Base-by-base conservation (phyloP, 768 basidiomycete species). In the Cystobasidiopsis lactophilus region DNA sequence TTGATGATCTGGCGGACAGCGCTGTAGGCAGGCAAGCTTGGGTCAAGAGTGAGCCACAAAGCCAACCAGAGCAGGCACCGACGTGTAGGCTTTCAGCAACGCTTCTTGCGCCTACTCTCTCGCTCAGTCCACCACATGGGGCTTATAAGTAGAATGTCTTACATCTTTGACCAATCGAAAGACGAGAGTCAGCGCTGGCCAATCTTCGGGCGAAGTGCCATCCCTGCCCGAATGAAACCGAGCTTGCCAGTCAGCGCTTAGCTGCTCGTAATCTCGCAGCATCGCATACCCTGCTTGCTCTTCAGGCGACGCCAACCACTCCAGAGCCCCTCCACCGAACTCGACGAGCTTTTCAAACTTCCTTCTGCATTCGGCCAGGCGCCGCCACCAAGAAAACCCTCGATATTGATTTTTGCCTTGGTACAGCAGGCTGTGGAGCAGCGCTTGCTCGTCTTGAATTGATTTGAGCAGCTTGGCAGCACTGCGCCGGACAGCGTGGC, bases 361-460 rank as follows among this genome's bases (percentile, higher is more conserved):
- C 29, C 26, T 47, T 30, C 30, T 47, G 45, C 23, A 11, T 26
- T 47, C 45, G 5, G 11, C 24, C 10, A 47, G 24, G 14, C 30
- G 23, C n/a, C 24, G 4, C 45, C 45, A 47, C 23, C 23, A 47
- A 10, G 45, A 26, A 31, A 47, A 47, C 23, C 23, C 45, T 29
- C 45, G 14, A 29, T 47, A 47, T 47, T 47, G 45, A 26, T 47
- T 47, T n/a, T 47, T 47, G 45, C 45, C 29, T 47, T 30, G 14
- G 29, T 47, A 47, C 13, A 47, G 45, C 23, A 47, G 30, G 5
- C 24, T 30, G 4, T 23, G 14, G n/a, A 47, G 24, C 45, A 47
- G 23, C 10, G 9, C 14, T 26, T 9, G n/a, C 30, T 47, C 45
- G 7, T 35, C 33, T 35, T 16, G 7, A 16, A 16, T 16, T 16